Base-by-base conservation (phyloP, 2,329 filamentous ascomycete species). In the Neofusicoccum cordaticola region DNA sequence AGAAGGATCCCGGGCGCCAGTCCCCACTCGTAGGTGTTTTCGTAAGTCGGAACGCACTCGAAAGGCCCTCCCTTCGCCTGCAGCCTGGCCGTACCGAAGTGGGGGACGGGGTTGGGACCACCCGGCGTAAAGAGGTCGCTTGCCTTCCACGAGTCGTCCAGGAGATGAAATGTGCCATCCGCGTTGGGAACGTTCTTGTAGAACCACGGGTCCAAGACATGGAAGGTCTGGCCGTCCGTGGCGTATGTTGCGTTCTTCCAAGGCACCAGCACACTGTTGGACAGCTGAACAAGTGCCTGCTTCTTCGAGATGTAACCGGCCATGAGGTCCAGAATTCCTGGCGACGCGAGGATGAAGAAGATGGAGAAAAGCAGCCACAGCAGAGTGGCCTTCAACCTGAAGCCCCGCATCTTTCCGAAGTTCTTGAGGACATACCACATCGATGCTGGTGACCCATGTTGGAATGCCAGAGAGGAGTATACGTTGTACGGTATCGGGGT, bases 321-420 rank as follows among this genome's bases (percentile, higher is more conserved):
- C 60, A 63, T 65, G 17, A 60, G 50, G 27, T 65, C 63, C 15
- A 60, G 51, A 8, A 65, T 63, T 4, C 52, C 37, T 5, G 63
- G 60, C 15, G 51, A 61, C 9, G 27, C 56, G 13, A 58, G 50
- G 13, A 65, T 62, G 41, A 60, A 65, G 35, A 63, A 27, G 41
- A 37, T 52, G 5, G 63, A 65, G 41, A 65, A 42, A 8, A 62
- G 37, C 27, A 62, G 17, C 63, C 63, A 63, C n/a, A 63, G 37
- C 22, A 63, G 41, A 9, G 63, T 60, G 17, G 62, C 56, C 31
- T 53, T 64, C 19, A 64, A 9, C 12, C 52, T 48, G 51, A 39
- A 35, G 9, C 51, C 52, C 9, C 41, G 35, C 19, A 57, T 27
- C 35, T 37, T 41, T 22, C 39, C 39, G 15, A 64, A 57, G 7